Evolutionary conservation across 768 basidiomycete species (phyloP).

Genomic region (Auricularia heimuer): DNA sequence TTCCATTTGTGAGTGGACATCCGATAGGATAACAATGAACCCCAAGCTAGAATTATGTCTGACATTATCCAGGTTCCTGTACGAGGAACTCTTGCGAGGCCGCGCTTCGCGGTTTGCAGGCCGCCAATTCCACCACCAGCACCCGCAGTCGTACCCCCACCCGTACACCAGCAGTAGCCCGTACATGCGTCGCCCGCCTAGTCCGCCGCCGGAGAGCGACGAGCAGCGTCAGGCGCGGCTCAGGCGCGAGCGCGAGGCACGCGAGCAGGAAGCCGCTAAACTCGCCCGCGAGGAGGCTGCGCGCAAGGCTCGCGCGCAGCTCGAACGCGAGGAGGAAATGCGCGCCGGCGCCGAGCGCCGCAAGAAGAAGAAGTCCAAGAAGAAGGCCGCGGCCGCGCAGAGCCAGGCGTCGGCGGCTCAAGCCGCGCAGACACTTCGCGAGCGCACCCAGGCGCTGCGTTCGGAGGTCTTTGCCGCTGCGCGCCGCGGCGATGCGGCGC

Average conservation of each 20-base stretch:
- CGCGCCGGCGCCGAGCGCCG: constrained; percentile 48
- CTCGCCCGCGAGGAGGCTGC: constrained; percentile 38
- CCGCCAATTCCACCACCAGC: constrained; percentile 6
- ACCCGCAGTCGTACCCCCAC: constrained; percentile 5
- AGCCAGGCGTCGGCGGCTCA: constrained; percentile 38
- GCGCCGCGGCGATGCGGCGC: constrained; percentile 38
- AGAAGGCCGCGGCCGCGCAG: constrained; percentile 41
- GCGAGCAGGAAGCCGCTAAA: constrained; percentile 43
- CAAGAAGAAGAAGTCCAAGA: constrained; percentile 42
- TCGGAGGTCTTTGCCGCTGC: constrained; percentile 59
- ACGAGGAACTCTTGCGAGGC: constrained; percentile 35
- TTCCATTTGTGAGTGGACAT: constrained; percentile 37
- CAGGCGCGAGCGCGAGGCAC: constrained; percentile 41
- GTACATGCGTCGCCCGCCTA: not conserved
- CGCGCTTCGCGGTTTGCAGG: constrained; percentile 21
- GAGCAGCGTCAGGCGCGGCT: constrained; percentile 46
- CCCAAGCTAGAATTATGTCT: too few relatives aligned
- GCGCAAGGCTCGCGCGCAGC: constrained; percentile 33
- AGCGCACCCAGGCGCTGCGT: constrained; percentile 36
- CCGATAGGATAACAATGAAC: too few relatives aligned
- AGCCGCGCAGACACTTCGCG: constrained; percentile 33
- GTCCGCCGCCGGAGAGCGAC: constrained; percentile 24
- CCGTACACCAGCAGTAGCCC: constrained; percentile 13
- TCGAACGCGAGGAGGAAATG: constrained; percentile 45
- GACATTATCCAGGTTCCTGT: constrained; percentile 33